phyloP scores from a whole-genome alignment of 1,284 basidiomycete genomes.

The Ceratobasidium sp. region DNA sequence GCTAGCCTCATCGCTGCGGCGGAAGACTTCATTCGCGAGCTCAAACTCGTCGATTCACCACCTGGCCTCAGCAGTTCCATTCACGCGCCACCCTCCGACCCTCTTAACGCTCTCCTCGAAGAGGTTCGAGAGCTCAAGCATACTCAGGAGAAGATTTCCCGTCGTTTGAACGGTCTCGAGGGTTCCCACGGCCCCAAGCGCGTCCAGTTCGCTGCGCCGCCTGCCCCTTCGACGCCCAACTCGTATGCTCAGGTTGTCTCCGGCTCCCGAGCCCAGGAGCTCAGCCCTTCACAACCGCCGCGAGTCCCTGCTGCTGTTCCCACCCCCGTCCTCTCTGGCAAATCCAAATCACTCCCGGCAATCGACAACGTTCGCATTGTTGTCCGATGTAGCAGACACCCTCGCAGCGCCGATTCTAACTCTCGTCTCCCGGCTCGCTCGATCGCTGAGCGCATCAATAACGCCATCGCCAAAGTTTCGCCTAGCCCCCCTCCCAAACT shows the following conservation, averaged over 20 bases:
- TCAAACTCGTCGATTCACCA: background rate
- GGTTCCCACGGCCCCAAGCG: background rate
- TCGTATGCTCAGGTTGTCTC: background rate
- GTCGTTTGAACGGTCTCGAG: background rate
- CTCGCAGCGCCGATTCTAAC: background rate
- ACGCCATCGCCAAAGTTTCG: conserved; percentile 4
- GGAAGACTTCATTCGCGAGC: background rate
- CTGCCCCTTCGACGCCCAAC: background rate
- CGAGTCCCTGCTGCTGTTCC: background rate
- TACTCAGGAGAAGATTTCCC: background rate
- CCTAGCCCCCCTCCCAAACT: background rate
- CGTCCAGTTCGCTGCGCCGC: background rate
- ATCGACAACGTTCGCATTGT: background rate
- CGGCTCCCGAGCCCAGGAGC: background rate
- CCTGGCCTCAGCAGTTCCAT: conserved; percentile 1
- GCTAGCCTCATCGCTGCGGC: background rate
- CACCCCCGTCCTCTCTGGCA: background rate
- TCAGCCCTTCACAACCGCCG: background rate
- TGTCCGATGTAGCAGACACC: background rate
- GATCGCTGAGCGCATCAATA: conserved; percentile 2
- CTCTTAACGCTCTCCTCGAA: background rate
- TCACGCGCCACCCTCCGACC: background rate
- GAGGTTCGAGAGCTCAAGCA: background rate
- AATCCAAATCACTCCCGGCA: conserved; percentile 1
- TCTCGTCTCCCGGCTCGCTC: background rate